These are phyloP conservation scores for Pichia insulana DNA, from an alignment of 805 yeast genomes.

Conservation along the genomic window DNA sequence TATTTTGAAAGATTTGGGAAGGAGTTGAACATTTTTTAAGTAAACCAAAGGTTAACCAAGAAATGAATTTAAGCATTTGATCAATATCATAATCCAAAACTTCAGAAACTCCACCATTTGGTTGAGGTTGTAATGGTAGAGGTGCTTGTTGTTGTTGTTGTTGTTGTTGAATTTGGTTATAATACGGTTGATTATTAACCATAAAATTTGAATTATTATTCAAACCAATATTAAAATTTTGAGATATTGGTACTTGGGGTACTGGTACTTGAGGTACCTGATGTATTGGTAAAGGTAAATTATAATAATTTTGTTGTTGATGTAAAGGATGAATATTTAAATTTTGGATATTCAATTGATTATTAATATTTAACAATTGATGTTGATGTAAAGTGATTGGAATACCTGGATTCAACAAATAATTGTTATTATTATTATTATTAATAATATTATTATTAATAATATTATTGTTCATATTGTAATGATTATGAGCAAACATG, in stretches of 20 bases:
- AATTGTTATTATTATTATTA: not conserved
- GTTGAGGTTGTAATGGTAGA: conserved; percentile 13
- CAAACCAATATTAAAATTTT: no score
- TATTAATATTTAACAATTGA: not conserved
- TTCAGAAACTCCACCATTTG: conserved; percentile 67
- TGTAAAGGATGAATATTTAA: no score
- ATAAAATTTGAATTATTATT: not conserved
- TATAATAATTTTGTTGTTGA: no score
- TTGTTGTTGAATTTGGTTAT: not conserved
- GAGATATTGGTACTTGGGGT: no score
- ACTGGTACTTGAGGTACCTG: no score
- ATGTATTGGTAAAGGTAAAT: no score
- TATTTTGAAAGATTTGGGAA: conserved; percentile 44
- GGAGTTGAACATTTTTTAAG: conserved; percentile 44
- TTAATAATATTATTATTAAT: not conserved
- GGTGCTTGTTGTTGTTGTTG: conserved; percentile 1
- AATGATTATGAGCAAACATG: no score
- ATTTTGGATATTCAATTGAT: no score
- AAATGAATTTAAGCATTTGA: conserved; percentile 70
- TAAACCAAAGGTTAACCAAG: conserved; percentile 65
- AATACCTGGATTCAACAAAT: no score
- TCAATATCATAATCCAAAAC: conserved; percentile 73
- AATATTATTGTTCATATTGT: not conserved
- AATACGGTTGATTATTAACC: not conserved
- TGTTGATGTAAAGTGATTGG: no score